phyloP scores from a whole-genome alignment of 2,329 filamentous ascomycete species.

The Colletotrichum tabaci region DNA sequence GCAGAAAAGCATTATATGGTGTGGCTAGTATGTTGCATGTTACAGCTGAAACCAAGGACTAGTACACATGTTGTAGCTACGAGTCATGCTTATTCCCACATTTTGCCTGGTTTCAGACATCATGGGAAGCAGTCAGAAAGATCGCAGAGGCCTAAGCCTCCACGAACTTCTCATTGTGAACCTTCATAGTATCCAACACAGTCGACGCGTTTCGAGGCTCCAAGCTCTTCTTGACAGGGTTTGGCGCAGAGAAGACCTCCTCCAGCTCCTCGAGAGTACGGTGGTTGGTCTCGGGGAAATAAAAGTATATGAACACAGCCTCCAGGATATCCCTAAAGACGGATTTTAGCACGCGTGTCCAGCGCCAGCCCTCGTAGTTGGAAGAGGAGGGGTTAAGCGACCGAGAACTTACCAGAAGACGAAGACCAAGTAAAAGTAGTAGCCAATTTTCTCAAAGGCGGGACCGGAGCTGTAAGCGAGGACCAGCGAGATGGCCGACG shows the following conservation, averaged over 20 bases:
- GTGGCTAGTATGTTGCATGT: no score
- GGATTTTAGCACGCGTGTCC: neutral
- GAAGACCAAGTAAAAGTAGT: conserved; percentile 63
- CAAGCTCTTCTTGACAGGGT: conserved; percentile 61
- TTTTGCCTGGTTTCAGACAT: no score
- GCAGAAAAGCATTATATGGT: no score
- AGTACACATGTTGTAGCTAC: no score
- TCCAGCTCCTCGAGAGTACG: conserved; percentile 68
- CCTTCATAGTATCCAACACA: conserved; percentile 51
- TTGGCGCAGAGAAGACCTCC: conserved; percentile 63
- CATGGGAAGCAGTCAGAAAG: no score
- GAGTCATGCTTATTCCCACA: no score
- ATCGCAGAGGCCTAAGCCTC: neutral
- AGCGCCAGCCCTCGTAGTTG: no score
- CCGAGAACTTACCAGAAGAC: conserved; percentile 55
- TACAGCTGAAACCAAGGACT: no score
- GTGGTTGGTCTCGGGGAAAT: conserved; percentile 65
- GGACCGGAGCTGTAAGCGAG: conserved; percentile 62
- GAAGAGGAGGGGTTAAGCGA: no score
- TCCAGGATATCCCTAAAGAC: conserved; percentile 54
- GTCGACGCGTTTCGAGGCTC: conserved; percentile 60
- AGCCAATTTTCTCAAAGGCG: conserved; percentile 59
- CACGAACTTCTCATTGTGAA: conserved; percentile 30
- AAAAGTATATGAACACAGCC: conserved; percentile 62
- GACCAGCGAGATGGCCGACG: conserved; percentile 55